A percentile compares a stretch with the other conserved stretches of the same genome.
Conservation (phyloP, 768 basidiomycete species). For the Xerocomellus chrysenteron region DNA sequence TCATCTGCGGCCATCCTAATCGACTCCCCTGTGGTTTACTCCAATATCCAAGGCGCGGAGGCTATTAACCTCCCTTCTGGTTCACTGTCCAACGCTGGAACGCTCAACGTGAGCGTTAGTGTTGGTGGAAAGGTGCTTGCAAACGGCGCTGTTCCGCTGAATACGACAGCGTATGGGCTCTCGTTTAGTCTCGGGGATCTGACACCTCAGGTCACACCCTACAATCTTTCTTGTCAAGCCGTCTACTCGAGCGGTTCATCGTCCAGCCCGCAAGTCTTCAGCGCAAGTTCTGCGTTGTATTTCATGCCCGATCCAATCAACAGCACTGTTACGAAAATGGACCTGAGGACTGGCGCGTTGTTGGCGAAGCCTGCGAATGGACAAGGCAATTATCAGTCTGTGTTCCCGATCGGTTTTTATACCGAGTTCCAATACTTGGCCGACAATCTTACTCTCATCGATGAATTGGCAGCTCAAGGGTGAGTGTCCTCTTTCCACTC, state of each 20-base stretch:
- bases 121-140: conserved; percentile 43
- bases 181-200: conserved; percentile 47
- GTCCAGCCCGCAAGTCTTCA: conserved; percentile 40
- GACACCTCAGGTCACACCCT: conserved; percentile 36
- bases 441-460: conserved; percentile 23
- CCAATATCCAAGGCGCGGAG: conserved; percentile 43
- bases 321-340: conserved; percentile 58
- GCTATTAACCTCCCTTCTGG: conserved; percentile 38
- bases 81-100: conserved; percentile 26
- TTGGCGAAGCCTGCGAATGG: conserved; percentile 51
- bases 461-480: conserved; percentile 33
- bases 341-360: conserved; percentile 55
- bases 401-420: conserved; percentile 46
- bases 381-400: conserved; percentile 45
- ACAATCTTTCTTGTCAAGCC: conserved; percentile 31
- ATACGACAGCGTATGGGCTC: conserved; percentile 48
- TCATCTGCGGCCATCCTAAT: conserved; percentile 48
- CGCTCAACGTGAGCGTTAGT: conserved; percentile 44
- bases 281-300: conserved; percentile 42
- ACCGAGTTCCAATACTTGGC: conserved; percentile 40
- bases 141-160: conserved; percentile 49
- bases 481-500: conserved; percentile 8
- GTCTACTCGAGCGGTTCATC: conserved; percentile 33
- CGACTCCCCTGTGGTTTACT: conserved; percentile 50
- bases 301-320: conserved; percentile 48